Conservation (phyloP, 202 grass and related monocot species). For the Digitaria exilis region DNA sequence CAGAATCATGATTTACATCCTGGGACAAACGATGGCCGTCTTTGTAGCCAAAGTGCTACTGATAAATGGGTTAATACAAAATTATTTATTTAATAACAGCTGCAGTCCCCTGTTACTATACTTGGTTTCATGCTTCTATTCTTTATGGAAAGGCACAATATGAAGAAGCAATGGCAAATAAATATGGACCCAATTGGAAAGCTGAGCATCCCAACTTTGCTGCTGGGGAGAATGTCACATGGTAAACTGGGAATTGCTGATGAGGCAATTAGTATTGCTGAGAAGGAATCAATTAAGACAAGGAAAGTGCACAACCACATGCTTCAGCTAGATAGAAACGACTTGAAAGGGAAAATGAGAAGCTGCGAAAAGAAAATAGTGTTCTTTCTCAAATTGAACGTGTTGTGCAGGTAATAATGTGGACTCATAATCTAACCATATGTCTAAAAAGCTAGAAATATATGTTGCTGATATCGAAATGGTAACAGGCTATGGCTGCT, state of each 20-base stretch:
- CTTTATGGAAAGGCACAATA: background rate
- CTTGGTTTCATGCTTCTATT: no score
- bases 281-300: background rate
- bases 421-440: background rate
- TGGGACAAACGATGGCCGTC: background rate
- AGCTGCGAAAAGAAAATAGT: background rate
- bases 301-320: background rate
- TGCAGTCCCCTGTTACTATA: background rate
- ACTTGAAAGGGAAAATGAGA: background rate
- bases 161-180: no score
- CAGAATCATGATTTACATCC: background rate
- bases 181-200: no score
- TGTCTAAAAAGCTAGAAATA: no score
- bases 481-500: background rate
- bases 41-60: no score
- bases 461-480: background rate
- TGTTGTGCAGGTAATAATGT: background rate
- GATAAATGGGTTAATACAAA: background rate
- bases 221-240: no score
- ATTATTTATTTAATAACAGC: background rate
- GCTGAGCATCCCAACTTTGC: no score
- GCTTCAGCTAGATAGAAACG: background rate
- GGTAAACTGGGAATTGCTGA: no score
- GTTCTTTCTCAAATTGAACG: background rate
- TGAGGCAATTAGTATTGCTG: no score